A percentile compares a stretch with the other conserved stretches of the same genome.
Conservation (phyloP, 495 filamentous ascomycete species). For the Penicillium subrubescens region DNA sequence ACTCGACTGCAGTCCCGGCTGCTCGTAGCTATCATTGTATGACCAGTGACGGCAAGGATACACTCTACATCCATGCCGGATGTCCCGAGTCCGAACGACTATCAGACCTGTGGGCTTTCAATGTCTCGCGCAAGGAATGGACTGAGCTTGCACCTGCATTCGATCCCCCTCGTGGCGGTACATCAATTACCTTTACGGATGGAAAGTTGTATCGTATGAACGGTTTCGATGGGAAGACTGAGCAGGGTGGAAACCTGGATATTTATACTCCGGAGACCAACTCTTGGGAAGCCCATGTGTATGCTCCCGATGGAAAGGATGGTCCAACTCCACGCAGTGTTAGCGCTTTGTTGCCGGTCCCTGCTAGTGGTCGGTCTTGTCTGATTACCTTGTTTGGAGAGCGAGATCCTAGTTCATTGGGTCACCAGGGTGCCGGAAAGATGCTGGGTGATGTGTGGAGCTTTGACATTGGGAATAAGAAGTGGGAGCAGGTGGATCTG, state of each 20-base stretch:
- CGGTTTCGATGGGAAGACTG: constrained; percentile 66
- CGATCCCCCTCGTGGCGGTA: constrained; percentile 60
- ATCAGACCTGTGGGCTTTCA: constrained; percentile 73
- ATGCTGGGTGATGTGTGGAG: constrained; percentile 75
- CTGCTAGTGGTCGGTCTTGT: constrained; percentile 54
- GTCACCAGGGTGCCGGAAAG: constrained; percentile 67
- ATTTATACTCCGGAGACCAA: constrained; percentile 41
- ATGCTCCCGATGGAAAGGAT: constrained; percentile 47
- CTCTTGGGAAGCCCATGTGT: constrained; percentile 48
- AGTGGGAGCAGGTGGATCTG: constrained; percentile 53
- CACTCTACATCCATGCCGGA: constrained; percentile 72
- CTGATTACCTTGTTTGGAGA: constrained; percentile 73
- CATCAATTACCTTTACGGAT: constrained; percentile 59
- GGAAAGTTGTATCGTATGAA: constrained; percentile 70
- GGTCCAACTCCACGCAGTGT: constrained; percentile 47
- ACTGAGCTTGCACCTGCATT: constrained; percentile 62
- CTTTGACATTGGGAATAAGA: constrained; percentile 61
- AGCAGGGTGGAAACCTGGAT: constrained; percentile 69
- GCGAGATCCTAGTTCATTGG: constrained; percentile 58
- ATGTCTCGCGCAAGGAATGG: constrained; percentile 60
- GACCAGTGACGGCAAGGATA: constrained; percentile 51
- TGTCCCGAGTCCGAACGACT: constrained; percentile 60
- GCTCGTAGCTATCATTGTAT: constrained; percentile 53
- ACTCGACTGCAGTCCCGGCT: constrained; percentile 29
- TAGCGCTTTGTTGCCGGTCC: constrained; percentile 44